Evolutionary conservation across 352 stramenopile species (phyloP).

Genomic region (Pythium pyrilobum): DNA sequence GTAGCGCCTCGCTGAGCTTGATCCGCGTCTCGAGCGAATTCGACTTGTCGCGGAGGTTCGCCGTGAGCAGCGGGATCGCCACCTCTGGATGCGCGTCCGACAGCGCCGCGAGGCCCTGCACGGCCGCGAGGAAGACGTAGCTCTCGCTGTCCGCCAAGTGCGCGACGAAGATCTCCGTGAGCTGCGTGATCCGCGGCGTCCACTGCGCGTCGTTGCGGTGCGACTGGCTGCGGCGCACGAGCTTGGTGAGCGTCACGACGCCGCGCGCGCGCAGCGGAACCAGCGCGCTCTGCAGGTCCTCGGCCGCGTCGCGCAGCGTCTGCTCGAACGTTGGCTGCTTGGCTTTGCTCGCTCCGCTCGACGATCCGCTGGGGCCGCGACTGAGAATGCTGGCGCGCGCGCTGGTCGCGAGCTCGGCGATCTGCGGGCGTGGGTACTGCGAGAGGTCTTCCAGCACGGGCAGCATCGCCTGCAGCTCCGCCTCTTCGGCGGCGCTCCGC

Average conservation of each 20-base stretch:
- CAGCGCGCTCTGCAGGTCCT: conserved; percentile 54
- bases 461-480: conserved; percentile 51
- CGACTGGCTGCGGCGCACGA: conserved; percentile 53
- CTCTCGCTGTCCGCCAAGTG: conserved; percentile 70
- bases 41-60: conserved; percentile 32
- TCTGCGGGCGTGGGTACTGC: conserved; percentile 39
- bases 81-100: conserved; percentile 54
- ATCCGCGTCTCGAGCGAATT: conserved; percentile 65
- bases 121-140: conserved; percentile 80
- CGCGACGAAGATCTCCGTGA: conserved; percentile 54
- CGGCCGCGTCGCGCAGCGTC: conserved; percentile 40
- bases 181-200: conserved; percentile 39
- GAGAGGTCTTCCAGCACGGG: conserved; percentile 61
- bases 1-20: conserved; percentile 78
- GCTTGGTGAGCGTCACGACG: conserved; percentile 67
- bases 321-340: conserved; percentile 48
- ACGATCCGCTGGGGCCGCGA: conserved; percentile 14
- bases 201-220: conserved; percentile 37
- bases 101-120: conserved; percentile 65
- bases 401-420: conserved; percentile 67
- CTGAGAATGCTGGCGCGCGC: conserved; percentile 61
- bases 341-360: background rate
- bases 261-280: conserved; percentile 72
- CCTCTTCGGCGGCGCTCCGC: conserved; percentile 49
- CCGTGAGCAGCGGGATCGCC: conserved; percentile 63